Evolutionary conservation across 176 grass and related monocot genomes (phyloP), one percentile per base, ranked within the genome.

Genomic region (Carex parvula): DNA sequence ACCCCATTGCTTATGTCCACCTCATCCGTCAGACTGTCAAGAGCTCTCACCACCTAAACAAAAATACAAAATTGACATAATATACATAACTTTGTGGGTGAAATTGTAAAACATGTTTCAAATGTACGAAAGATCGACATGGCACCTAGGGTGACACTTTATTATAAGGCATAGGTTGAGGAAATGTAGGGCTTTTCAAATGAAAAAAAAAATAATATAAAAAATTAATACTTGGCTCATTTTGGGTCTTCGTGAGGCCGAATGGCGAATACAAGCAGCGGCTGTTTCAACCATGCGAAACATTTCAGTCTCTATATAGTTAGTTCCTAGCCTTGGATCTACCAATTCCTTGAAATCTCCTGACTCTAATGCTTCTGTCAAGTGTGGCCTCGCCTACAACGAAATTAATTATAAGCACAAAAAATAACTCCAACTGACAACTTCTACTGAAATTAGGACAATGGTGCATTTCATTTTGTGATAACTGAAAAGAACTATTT

Each of bases 241-340:
- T 85, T 86, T 91, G 80, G 95, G 95, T 81, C 92, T 86, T 73
- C 91, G 81, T 13, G 89, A 86, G 20, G 92, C 92, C 0, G 95
- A 97, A 83, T 97, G 95, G 3, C 95, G 89, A 78, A 94, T 94
- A 69, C 95, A 94, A 24, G 95, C 95, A 4, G 92, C 95, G 1
- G 95, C 90, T 1, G 82, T 92, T 82, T 97, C 92, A 48, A 97
- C 89, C 41, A 93, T 87, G 0, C 86, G 85, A 84, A 97, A 91
- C 90, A 97, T 94, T 87, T 97, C 95, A 1, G 81, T 59, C 3
- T 92, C 89, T n/a, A 89, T 89, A 10, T 84, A 97, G 67, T 94
- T 87, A 2, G 64, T 82, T 9, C 68, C 84, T 3, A 97, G 95
- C 21, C 66, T 88, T 18, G 89, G 84, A 63, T 97, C 95, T 0